Percentiles rank a stretch among this genome's conserved stretches.
Evolutionary conservation across 2,329 filamentous ascomycete genomes (phyloP).

Genomic region (Xylariaceae sp.): DNA sequence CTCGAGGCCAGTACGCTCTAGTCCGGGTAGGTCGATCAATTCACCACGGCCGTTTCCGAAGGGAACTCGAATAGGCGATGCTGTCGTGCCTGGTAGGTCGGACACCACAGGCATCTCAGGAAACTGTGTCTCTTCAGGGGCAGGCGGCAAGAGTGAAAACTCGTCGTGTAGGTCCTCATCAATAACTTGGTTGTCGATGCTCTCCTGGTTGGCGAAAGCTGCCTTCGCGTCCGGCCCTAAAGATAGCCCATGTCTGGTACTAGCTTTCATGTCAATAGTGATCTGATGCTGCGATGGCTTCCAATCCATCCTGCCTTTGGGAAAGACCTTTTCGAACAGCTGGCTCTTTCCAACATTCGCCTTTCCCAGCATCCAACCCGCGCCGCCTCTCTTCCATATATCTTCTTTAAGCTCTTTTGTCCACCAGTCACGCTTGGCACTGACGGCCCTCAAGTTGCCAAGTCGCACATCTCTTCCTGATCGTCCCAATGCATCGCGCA

Average conservation of each 20-base stretch:
- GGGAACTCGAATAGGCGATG: conserved; percentile 87
- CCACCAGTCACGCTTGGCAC: conserved; percentile 86
- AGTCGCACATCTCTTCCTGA: conserved; percentile 68
- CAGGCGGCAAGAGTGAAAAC: conserved; percentile 67
- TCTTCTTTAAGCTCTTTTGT: conserved; percentile 80
- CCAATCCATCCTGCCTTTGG: conserved; percentile 60
- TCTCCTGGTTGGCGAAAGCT: not conserved
- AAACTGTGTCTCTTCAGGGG: conserved; percentile 67
- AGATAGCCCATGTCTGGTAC: conserved; percentile 1
- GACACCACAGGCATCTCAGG: conserved; percentile 85
- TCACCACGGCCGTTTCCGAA: conserved; percentile 86
- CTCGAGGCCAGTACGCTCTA: conserved; percentile 71
- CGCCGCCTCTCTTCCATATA: conserved; percentile 79
- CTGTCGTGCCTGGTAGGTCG: conserved; percentile 85
- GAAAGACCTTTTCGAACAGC: conserved; percentile 82
- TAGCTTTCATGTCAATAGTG: conserved; percentile 29
- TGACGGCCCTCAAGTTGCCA: conserved; percentile 84
- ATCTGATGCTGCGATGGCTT: conserved; percentile 36
- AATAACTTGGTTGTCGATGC: conserved; percentile 21
- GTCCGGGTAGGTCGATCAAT: conserved; percentile 85
- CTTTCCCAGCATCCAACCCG: conserved; percentile 95
- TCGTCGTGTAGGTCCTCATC: conserved; percentile 33
- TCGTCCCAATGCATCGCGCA: conserved; percentile 71
- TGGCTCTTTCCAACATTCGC: conserved; percentile 96
- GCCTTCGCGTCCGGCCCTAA: not conserved